phyloP scores from a whole-genome alignment of 208 protist species.

The Lotmaria passim region DNA sequence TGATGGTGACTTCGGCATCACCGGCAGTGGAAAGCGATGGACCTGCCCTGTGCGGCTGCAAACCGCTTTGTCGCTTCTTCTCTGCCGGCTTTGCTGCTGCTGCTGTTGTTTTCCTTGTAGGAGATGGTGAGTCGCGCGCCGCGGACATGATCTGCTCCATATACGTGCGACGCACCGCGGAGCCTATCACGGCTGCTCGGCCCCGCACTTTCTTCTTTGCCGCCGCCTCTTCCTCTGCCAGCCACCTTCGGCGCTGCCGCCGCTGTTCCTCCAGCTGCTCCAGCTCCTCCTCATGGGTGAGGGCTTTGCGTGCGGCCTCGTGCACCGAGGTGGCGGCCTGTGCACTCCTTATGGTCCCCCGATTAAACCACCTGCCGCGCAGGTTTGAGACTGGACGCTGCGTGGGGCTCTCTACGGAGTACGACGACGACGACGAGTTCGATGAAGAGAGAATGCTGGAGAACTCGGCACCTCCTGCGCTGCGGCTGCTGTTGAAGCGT shows the following conservation, averaged over 20 bases:
- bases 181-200: conserved; percentile 31
- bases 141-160: conserved; percentile 31
- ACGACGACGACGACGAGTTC: conserved; percentile 1
- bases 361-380: no score
- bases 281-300: background rate
- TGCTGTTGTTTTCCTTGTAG: background rate
- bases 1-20: background rate
- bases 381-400: no score
- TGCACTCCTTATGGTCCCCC: background rate
- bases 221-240: conserved; percentile 11
- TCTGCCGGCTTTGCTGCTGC: background rate
- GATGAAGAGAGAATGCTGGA: background rate
- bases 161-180: conserved; percentile 29
- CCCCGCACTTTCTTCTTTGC: conserved; percentile 11
- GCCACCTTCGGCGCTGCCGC: conserved; percentile 10
- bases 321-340: background rate
- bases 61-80: background rate
- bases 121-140: conserved; percentile 21
- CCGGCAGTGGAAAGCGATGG: background rate
- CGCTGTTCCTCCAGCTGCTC: conserved; percentile 1
- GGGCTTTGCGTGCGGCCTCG: background rate
- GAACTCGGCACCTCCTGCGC: background rate
- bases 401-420: no score
- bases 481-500: background rate
- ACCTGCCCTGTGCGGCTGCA: background rate